Evolutionary conservation across 805 yeast species (phyloP).

Genomic region (Jamesozyma rosinii): DNA sequence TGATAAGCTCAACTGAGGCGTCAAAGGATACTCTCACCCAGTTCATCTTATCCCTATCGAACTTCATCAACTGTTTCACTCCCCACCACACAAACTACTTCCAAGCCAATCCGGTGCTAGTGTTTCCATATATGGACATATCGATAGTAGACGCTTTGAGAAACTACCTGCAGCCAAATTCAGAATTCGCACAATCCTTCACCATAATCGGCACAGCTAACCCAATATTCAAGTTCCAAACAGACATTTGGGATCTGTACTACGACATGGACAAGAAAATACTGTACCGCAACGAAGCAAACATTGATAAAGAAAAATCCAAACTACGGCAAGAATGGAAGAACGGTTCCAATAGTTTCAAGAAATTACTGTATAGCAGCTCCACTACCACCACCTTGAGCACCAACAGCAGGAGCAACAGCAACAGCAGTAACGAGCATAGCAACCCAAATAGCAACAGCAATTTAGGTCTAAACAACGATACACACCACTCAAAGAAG

Average conservation of each 20-base stretch:
- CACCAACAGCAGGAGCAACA: neutral
- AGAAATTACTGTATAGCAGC: constrained; percentile 7
- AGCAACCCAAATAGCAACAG: neutral
- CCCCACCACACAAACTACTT: constrained; percentile 30
- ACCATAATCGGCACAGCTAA: constrained; percentile 62
- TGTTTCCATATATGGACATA: constrained; percentile 54
- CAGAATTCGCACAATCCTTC: constrained; percentile 7
- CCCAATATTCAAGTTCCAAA: constrained; percentile 48
- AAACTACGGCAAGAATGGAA: constrained; percentile 8
- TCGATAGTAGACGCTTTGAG: constrained; percentile 45
- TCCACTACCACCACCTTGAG: neutral
- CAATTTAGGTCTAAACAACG: neutral
- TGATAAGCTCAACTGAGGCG: constrained; percentile 33
- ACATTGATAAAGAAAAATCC: neutral
- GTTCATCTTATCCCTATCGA: constrained; percentile 36
- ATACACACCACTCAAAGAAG: neutral
- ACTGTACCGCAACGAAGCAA: constrained; percentile 17
- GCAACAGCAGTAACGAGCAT: neutral
- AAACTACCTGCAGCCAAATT: constrained; percentile 26
- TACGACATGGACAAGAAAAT: constrained; percentile 50
- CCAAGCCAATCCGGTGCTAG: constrained; percentile 35
- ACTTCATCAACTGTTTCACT: constrained; percentile 30
- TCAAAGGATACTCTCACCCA: constrained; percentile 36
- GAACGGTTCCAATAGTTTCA: constrained; percentile 8
- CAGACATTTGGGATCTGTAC: constrained; percentile 50